These are phyloP conservation scores for Naganishia sp. DNA, from an alignment of 1,284 basidiomycete genomes.

Conservation along the genomic window DNA sequence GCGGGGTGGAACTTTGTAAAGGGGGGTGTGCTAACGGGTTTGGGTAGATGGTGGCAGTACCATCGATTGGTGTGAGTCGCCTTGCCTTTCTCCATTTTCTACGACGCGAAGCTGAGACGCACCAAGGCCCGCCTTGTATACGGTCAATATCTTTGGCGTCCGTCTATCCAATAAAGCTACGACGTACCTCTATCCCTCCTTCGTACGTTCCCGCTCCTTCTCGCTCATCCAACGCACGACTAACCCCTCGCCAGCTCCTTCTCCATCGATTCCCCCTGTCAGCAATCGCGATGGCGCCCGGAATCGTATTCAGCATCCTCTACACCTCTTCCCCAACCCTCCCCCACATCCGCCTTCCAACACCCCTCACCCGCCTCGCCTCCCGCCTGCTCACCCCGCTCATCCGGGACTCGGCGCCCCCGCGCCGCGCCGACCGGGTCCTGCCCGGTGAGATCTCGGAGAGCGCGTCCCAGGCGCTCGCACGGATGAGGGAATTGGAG, in stretches of 20 bases:
- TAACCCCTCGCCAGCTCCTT: conserved; percentile 4
- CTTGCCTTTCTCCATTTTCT: background rate
- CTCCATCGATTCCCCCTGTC: conserved; percentile 31
- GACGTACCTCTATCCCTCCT: conserved; percentile 63
- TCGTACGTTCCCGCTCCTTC: conserved; percentile 58
- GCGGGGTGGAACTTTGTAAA: background rate
- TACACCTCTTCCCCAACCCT: conserved; percentile 50
- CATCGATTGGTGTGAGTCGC: conserved; percentile 63
- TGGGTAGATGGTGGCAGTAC: conserved; percentile 76
- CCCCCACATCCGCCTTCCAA: conserved; percentile 71
- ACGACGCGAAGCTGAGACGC: background rate
- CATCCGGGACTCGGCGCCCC: conserved; percentile 60
- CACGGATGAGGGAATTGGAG: conserved; percentile 6
- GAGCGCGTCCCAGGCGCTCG: conserved; percentile 48
- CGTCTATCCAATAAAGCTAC: conserved; percentile 72
- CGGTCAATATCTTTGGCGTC: conserved; percentile 72
- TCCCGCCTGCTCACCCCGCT: conserved; percentile 63
- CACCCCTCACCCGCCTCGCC: conserved; percentile 59
- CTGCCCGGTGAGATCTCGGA: conserved; percentile 59
- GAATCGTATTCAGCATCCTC: conserved; percentile 24
- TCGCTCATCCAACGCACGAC: background rate
- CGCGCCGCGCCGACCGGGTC: conserved; percentile 61
- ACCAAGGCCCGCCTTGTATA: conserved; percentile 65
- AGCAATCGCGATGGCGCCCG: conserved; percentile 15
- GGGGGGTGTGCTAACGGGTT: conserved; percentile 39